Evolutionary conservation across 2,329 filamentous ascomycete genomes (phyloP).

Genomic region (Herpotrichia juniperi): DNA sequence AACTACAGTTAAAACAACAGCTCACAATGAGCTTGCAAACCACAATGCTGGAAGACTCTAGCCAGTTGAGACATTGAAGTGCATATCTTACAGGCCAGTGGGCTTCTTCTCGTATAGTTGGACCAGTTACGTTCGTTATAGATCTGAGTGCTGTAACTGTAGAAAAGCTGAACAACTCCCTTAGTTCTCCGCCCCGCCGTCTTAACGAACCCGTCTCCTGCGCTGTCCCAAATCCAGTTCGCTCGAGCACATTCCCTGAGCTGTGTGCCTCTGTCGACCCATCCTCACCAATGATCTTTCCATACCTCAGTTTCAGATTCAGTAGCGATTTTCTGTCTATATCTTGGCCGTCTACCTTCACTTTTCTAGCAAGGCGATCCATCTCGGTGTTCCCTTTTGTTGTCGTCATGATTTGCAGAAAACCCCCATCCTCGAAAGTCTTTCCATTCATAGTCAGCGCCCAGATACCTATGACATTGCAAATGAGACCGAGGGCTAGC

Average conservation of each 20-base stretch:
- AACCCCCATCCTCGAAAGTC: constrained; percentile 13
- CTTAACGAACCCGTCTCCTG: constrained; percentile 14
- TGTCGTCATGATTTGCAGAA: constrained; percentile 19
- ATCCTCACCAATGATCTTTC: constrained; percentile 6
- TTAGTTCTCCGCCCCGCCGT: too few relatives aligned
- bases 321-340: constrained; percentile 5
- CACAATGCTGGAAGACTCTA: too few relatives aligned
- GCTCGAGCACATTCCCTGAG: neutral
- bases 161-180: too few relatives aligned
- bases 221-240: constrained; percentile 14
- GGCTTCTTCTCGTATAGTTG: too few relatives aligned
- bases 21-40: too few relatives aligned
- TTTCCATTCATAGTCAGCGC: constrained; percentile 10
- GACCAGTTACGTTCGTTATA: too few relatives aligned
- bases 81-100: too few relatives aligned
- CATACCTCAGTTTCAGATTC: constrained; percentile 9
- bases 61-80: too few relatives aligned
- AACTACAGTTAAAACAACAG: too few relatives aligned
- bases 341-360: neutral
- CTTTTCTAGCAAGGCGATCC: constrained; percentile 6
- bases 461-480: constrained; percentile 8
- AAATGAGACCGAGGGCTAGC: neutral
- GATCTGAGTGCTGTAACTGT: too few relatives aligned
- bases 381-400: constrained; percentile 13
- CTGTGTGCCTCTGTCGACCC: neutral